A percentile compares a stretch with the other conserved stretches of the same genome.
Evolutionary conservation across 2,329 filamentous ascomycete genomes (phyloP).

Genomic region (Colletotrichum tropicale): DNA sequence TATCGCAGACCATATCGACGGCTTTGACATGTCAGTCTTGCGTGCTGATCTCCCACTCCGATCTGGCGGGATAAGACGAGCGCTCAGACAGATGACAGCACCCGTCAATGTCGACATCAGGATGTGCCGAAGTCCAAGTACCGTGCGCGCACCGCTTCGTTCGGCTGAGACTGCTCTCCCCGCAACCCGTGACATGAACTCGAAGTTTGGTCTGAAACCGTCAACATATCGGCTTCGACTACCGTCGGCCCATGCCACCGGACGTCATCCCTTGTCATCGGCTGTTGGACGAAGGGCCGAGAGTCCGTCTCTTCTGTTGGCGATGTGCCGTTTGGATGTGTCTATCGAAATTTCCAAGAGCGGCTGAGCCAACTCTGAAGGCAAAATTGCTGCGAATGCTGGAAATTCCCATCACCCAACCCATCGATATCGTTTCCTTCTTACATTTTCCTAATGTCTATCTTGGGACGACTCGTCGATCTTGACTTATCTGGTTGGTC

Average conservation of each 20-base stretch:
- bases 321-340: not conserved
- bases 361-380: not conserved
- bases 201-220: not conserved
- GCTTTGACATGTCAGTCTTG: not conserved
- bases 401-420: not conserved
- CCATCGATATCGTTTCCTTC: slow-evolving; percentile 1
- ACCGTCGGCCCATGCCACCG: not conserved
- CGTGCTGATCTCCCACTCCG: not conserved
- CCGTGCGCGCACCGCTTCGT: not conserved
- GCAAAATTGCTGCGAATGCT: not conserved
- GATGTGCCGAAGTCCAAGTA: not conserved
- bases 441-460: not conserved
- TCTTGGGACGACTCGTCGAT: not conserved
- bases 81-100: not conserved
- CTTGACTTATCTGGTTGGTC: not conserved
- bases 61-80: not conserved
- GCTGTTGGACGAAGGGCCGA: not conserved
- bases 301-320: not conserved
- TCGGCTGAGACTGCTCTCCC: not conserved
- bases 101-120: not conserved
- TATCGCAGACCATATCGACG: not conserved
- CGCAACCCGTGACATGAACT: not conserved
- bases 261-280: not conserved
- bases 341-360: not conserved
- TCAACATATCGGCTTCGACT: not conserved